These are phyloP conservation scores for Henningerozyma blattae DNA, from an alignment of 805 yeast species.

Conservation along the genomic window DNA sequence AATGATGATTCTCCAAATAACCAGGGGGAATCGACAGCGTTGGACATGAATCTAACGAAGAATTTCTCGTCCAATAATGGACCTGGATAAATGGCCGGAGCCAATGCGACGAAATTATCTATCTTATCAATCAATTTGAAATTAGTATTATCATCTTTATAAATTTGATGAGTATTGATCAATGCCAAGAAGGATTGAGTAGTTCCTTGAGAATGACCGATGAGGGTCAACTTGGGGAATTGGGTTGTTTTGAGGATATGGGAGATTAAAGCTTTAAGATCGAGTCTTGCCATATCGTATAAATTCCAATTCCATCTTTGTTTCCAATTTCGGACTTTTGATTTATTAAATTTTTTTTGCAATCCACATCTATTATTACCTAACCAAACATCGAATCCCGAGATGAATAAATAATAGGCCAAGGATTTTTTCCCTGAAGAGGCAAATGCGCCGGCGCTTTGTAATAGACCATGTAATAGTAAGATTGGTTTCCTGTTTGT, in stretches of 20 bases:
- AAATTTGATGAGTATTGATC: conserved; percentile 29
- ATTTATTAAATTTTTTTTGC: conserved; percentile 46
- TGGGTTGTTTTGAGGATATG: conserved; percentile 35
- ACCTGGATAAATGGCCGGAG: conserved; percentile 92
- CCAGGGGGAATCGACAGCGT: conserved; percentile 33
- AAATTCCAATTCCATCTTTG: conserved; percentile 91
- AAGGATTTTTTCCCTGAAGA: conserved; percentile 74
- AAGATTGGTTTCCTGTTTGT: conserved; percentile 47
- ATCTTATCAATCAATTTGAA: conserved; percentile 40
- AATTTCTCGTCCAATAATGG: conserved; percentile 47
- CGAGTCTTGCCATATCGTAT: conserved; percentile 67
- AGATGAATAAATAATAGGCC: conserved; percentile 40
- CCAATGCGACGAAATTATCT: conserved; percentile 60
- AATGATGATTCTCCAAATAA: conserved; percentile 73
- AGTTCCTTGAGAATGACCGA: conserved; percentile 91
- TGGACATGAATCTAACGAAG: conserved; percentile 53
- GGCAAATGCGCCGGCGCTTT: conserved; percentile 75
- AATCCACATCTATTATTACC: conserved; percentile 89
- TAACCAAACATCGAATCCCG: conserved; percentile 80
- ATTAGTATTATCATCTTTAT: conserved; percentile 13
- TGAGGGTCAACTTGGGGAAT: conserved; percentile 39
- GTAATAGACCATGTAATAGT: conserved; percentile 76
- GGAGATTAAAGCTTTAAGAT: conserved; percentile 62
- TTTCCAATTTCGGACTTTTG: conserved; percentile 9
- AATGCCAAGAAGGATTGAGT: conserved; percentile 70